Conservation (phyloP, 148 eudicot genomes). For the Agrostemma githago region DNA sequence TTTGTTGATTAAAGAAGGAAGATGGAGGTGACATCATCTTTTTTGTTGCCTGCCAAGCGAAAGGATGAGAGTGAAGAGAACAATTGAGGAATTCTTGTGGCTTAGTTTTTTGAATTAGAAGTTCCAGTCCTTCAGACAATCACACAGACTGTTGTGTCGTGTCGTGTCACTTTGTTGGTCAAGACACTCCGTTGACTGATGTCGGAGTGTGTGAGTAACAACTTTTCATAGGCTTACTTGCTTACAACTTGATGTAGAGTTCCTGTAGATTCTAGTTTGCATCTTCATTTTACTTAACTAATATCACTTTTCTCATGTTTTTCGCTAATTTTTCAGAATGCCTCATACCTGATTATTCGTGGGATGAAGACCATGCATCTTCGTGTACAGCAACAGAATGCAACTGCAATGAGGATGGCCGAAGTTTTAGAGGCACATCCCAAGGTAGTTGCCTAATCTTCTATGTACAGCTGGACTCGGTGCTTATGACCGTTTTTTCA, state of each 20-base stretch:
- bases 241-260: not conserved
- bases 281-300: not conserved
- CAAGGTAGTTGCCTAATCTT: constrained; percentile 48
- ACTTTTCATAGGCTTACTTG: not conserved
- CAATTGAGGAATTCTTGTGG: not conserved
- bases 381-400: constrained; percentile 87
- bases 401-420: constrained; percentile 88
- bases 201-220: too few species aligned
- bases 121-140: too few species aligned
- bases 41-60: not conserved
- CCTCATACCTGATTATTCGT: constrained; percentile 69
- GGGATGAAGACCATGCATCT: constrained; percentile 94
- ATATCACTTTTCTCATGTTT: not conserved
- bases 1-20: not conserved
- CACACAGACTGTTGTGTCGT: too few species aligned
- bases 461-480: not conserved
- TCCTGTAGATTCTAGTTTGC: not conserved
- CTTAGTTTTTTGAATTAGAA: not conserved
- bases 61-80: not conserved
- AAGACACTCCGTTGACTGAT: too few species aligned
- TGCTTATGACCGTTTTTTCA: not conserved
- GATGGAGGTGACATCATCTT: not conserved
- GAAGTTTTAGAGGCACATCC: constrained; percentile 94
- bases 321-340: constrained; percentile 47
- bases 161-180: too few species aligned